phyloP scores from a whole-genome alignment of 129 eudicot species.

The Chrysanthemum lavandulifolium region DNA sequence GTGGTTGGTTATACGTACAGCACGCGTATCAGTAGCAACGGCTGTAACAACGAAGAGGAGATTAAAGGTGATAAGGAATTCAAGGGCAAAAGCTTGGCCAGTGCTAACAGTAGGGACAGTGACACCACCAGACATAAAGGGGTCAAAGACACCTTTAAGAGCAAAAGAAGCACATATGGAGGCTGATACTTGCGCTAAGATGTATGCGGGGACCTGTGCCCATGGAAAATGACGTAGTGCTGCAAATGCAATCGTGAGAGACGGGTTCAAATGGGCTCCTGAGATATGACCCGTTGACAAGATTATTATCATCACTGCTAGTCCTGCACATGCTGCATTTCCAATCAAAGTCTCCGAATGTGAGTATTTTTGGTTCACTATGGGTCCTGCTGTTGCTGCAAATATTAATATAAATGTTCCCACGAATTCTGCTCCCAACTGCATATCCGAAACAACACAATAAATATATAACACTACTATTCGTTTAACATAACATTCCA shows the following conservation, averaged over 20 bases:
- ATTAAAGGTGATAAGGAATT: conserved; percentile 74
- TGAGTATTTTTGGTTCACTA: conserved; percentile 65
- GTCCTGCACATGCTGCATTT: conserved; percentile 83
- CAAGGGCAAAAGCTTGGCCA: conserved; percentile 84
- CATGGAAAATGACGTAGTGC: conserved; percentile 84
- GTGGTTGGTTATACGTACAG: conserved; percentile 39
- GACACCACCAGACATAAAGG: conserved; percentile 82
- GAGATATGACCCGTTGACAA: conserved; percentile 86
- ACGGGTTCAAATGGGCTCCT: conserved; percentile 86
- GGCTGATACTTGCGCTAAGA: conserved; percentile 70
- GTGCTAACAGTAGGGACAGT: conserved; percentile 67
- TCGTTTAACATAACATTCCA: neutral
- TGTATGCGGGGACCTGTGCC: conserved; percentile 80
- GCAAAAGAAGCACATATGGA: conserved; percentile 83
- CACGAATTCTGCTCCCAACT: conserved; percentile 89
- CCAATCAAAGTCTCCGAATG: conserved; percentile 67
- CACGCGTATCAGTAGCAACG: conserved; percentile 89
- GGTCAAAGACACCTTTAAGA: conserved; percentile 72
- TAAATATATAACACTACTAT: neutral
- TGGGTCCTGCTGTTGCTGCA: conserved; percentile 82
- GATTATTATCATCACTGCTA: conserved; percentile 75
- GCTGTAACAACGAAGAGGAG: conserved; percentile 87
- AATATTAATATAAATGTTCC: conserved; percentile 86
- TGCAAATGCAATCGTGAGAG: conserved; percentile 80
- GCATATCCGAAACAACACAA: conserved; percentile 12